Conservation (phyloP, 2,329 filamentous ascomycete species). For the Trichoderma arundinaceum region DNA sequence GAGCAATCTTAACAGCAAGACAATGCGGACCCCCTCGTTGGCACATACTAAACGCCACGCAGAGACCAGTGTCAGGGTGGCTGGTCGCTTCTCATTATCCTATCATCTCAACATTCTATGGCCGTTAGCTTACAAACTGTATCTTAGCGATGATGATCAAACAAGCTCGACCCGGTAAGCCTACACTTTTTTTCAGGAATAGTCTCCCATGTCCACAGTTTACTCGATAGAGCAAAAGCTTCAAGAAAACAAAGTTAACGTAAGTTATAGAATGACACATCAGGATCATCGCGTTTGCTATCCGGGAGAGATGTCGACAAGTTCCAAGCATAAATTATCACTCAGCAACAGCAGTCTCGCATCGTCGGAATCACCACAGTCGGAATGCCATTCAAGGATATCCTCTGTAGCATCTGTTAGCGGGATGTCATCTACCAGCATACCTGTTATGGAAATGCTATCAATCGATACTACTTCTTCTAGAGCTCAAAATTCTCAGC, state of each 20-base stretch:
- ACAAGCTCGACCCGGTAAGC: constrained; percentile 7
- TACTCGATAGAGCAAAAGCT: not conserved
- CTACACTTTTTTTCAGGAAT: not conserved
- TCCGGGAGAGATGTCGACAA: not conserved
- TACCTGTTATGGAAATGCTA: constrained; percentile 47
- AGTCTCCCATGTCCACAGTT: not conserved
- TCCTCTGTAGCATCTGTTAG: constrained; percentile 60
- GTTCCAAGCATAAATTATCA: constrained; percentile 45
- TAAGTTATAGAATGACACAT: constrained; percentile 1
- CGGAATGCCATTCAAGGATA: constrained; percentile 56
- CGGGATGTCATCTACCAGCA: constrained; percentile 46
- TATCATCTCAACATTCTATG: not conserved
- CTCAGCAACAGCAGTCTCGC: constrained; percentile 60
- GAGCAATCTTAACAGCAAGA: not conserved
- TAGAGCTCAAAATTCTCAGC: constrained; percentile 35
- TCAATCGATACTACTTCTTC: constrained; percentile 47
- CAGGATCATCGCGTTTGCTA: not conserved
- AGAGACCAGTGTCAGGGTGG: not conserved
- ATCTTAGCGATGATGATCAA: constrained; percentile 2
- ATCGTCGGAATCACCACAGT: constrained; percentile 55
- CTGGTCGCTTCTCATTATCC: not conserved
- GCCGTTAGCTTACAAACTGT: not conserved
- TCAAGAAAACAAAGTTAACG: not conserved
- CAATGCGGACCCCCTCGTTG: not conserved
- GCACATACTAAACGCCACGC: not conserved